phyloP scores from a whole-genome alignment of 192 early-diverging fungal species.

The Rhizoclosmatium globosum region DNA sequence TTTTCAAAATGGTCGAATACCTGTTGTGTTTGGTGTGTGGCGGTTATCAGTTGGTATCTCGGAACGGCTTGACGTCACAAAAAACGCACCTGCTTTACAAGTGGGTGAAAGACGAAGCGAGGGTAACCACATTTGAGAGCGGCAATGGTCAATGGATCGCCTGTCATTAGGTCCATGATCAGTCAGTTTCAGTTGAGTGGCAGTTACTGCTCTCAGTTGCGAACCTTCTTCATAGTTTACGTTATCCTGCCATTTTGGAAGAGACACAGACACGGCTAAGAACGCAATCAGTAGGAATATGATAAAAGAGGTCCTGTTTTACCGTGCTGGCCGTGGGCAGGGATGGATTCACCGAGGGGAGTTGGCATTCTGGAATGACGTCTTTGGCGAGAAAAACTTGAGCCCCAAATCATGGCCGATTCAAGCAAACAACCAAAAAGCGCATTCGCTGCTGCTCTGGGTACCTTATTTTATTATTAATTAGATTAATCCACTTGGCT shows the following conservation, averaged over 20 bases:
- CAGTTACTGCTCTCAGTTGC: background rate
- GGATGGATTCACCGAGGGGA: constrained; percentile 74
- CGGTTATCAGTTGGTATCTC: background rate
- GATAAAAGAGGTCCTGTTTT: no score
- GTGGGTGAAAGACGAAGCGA: constrained; percentile 87
- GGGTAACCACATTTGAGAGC: constrained; percentile 89
- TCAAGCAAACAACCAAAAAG: background rate
- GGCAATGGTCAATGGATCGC: constrained; percentile 70
- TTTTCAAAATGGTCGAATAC: constrained; percentile 46
- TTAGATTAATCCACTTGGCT: no score
- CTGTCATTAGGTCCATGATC: constrained; percentile 30
- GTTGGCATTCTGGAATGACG: background rate
- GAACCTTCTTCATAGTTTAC: constrained; percentile 85
- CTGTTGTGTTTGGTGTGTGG: constrained; percentile 23
- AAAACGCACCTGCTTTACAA: constrained; percentile 66
- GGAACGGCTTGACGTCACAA: constrained; percentile 7
- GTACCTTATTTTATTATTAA: background rate
- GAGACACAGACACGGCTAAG: constrained; percentile 86
- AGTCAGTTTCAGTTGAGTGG: background rate
- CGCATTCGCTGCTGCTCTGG: constrained; percentile 5
- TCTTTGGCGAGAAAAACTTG: background rate
- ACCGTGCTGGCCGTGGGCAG: constrained; percentile 42
- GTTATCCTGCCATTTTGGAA: constrained; percentile 91
- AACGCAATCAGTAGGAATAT: constrained; percentile 48
- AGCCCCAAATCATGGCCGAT: background rate